These are phyloP conservation scores for Dipteronia dyeriana DNA, from an alignment of 345 rosid species.

Conservation along the genomic window DNA sequence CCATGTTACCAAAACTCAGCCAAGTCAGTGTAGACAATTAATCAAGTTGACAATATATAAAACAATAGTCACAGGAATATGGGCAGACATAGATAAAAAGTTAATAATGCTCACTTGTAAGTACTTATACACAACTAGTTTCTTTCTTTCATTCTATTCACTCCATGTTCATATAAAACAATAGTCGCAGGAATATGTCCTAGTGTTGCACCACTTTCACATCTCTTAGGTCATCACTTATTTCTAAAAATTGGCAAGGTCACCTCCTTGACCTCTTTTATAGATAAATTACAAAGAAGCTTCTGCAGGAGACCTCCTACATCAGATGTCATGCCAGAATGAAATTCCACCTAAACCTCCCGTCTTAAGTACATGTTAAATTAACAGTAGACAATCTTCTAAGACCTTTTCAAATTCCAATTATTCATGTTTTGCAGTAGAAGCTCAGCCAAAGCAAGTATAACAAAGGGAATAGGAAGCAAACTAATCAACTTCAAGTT, in stretches of 20 bases:
- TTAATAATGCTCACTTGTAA: neutral
- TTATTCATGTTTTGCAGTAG: neutral
- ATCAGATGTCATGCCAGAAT: neutral
- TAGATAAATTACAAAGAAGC: neutral
- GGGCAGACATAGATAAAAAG: neutral
- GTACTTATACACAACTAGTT: neutral
- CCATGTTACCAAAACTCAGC: conserved; percentile 6
- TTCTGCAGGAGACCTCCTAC: neutral
- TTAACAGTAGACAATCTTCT: neutral
- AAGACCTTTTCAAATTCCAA: neutral
- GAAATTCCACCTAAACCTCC: neutral
- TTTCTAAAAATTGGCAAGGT: neutral
- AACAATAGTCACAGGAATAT: neutral
- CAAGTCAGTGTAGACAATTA: neutral
- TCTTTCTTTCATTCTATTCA: neutral
- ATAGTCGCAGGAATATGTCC: neutral
- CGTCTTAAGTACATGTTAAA: neutral
- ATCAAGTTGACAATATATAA: neutral
- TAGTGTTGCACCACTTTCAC: neutral
- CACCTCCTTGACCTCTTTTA: neutral
- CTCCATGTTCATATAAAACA: neutral
- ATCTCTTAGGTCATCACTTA: neutral
- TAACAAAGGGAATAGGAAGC: neutral
- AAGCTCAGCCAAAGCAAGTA: neutral
- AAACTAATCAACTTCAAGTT: neutral